Conservation (phyloP, 164 flowering plant species). For the Vitis riparia region DNA sequence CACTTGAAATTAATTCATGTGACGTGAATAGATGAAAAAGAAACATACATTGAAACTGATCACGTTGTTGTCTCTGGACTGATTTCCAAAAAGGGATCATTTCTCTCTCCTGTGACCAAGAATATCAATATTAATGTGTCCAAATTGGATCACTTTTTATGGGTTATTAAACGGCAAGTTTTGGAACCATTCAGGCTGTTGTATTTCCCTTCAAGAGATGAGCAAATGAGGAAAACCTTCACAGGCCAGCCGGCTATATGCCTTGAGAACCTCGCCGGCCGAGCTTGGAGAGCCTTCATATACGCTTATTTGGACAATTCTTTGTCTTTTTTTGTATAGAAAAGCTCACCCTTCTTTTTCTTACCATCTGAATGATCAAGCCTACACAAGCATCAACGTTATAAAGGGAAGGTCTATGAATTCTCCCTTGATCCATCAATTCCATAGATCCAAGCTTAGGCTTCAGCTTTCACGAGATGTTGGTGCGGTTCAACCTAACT, state of each 20-base stretch:
- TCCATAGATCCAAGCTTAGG: background rate
- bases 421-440: background rate
- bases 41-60: too few relatives aligned
- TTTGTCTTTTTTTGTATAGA: background rate
- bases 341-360: background rate
- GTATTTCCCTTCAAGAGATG: background rate
- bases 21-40: too few relatives aligned
- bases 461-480: slow-evolving; percentile 3
- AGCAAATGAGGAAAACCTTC: background rate
- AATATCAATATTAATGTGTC: background rate
- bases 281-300: background rate
- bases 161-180: background rate
- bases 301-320: background rate
- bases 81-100: too few relatives aligned
- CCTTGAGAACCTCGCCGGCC: slow-evolving; percentile 2
- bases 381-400: background rate
- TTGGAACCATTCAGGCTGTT: background rate
- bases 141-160: background rate
- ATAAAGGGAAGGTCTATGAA: background rate
- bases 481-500: slow-evolving; percentile 18
- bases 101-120: too few relatives aligned
- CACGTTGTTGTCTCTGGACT: too few relatives aligned
- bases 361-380: background rate
- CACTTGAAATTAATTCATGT: too few relatives aligned
- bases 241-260: background rate